A percentile compares a stretch with the other conserved stretches of the same genome.
phyloP scores from a whole-genome alignment of 352 stramenopile genomes.

The Phytophthora hibernalis region DNA sequence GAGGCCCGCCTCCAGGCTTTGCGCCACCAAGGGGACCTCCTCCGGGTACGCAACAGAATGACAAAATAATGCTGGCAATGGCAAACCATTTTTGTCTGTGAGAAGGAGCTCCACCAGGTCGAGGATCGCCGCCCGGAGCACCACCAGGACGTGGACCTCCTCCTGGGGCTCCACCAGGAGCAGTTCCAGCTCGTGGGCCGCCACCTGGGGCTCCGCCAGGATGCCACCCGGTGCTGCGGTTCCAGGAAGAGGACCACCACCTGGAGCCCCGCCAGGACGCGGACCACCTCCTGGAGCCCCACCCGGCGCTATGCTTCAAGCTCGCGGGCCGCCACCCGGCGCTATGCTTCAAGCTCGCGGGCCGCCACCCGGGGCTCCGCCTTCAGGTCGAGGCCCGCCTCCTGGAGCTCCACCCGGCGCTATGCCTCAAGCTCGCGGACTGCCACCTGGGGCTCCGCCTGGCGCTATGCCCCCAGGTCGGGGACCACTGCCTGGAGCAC shows the following conservation, averaged over 20 bases:
- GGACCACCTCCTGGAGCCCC: conserved; percentile 18
- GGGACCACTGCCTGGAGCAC: conserved; percentile 14
- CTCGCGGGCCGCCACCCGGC: conserved; percentile 36
- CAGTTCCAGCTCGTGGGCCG: conserved; percentile 30
- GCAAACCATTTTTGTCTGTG: background rate
- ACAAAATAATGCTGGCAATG: background rate
- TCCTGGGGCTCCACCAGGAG: conserved; percentile 34
- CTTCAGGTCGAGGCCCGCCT: conserved; percentile 26
- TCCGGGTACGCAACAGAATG: conserved; percentile 35
- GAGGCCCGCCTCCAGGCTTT: conserved; percentile 58
- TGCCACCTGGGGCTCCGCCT: conserved; percentile 25
- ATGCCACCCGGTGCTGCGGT: background rate
- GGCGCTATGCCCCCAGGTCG: conserved; percentile 18
- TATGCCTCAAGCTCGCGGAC: conserved; percentile 28
- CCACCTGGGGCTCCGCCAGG: conserved; percentile 29
- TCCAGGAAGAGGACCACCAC: conserved; percentile 20
- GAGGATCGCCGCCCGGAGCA: conserved; percentile 38
- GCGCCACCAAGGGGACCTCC: conserved; percentile 53
- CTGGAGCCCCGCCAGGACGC: conserved; percentile 27
- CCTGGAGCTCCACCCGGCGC: background rate
- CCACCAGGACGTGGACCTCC: conserved; percentile 26
- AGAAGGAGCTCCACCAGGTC: conserved; percentile 36
- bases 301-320: conserved; percentile 16
- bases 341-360: conserved; percentile 30
- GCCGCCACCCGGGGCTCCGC: conserved; percentile 2